phyloP scores from a whole-genome alignment of 2,329 filamentous ascomycete genomes.

The Pseudogymnoascus sp. region DNA sequence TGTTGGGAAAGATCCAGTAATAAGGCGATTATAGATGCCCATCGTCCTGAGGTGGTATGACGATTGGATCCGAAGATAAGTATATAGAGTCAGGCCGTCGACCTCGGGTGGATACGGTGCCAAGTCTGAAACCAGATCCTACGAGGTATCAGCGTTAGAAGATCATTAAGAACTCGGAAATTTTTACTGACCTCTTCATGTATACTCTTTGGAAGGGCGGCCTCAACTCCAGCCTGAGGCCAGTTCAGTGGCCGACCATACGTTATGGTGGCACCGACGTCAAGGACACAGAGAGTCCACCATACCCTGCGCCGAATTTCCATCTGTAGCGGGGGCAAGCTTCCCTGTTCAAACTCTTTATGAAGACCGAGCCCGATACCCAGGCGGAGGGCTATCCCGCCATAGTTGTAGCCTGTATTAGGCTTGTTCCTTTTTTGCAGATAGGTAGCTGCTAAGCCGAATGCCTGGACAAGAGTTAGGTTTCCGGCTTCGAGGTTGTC shows the following conservation, averaged over 20 bases:
- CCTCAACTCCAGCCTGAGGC: constrained; percentile 15
- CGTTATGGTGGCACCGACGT: constrained; percentile 17
- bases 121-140: constrained; percentile 4
- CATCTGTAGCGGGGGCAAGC: constrained; percentile 15
- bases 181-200: constrained; percentile 14
- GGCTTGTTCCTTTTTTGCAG: constrained; percentile 43
- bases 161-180: neutral
- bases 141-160: neutral
- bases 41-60: constrained; percentile 9
- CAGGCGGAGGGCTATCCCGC: constrained; percentile 90
- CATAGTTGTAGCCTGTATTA: constrained; percentile 56
- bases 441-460: constrained; percentile 40
- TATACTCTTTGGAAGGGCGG: constrained; percentile 14
- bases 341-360: constrained; percentile 18
- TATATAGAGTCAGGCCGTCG: constrained; percentile 10
- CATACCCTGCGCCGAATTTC: constrained; percentile 17
- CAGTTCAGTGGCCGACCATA: constrained; percentile 16
- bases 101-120: constrained; percentile 1
- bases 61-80: constrained; percentile 7
- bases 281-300: constrained; percentile 18
- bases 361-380: constrained; percentile 49
- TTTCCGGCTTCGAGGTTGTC: constrained; percentile 38
- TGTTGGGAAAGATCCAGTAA: constrained; percentile 7
- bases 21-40: constrained; percentile 9
- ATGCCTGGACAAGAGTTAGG: constrained; percentile 36